Conservation (phyloP, 352 stramenopile species). For the Stephanocyclus meneghinianus region DNA sequence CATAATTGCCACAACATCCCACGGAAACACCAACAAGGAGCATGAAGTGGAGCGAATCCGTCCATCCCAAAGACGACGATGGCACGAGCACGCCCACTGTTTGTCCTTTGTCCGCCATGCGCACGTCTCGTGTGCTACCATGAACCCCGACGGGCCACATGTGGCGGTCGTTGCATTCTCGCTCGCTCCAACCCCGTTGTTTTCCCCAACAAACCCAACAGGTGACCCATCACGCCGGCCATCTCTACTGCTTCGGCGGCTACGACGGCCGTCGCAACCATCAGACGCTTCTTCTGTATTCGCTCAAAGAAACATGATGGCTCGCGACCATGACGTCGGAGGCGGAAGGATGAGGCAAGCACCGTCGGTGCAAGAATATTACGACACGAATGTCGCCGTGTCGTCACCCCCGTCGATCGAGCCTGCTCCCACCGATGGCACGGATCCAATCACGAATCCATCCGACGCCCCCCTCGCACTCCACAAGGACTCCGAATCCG, state of each 20-base stretch:
- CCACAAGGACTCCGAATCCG: slow-evolving; percentile 3
- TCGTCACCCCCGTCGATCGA: too few species aligned
- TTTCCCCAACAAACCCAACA: background rate
- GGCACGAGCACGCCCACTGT: slow-evolving; percentile 30
- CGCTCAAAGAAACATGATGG: slow-evolving; percentile 71
- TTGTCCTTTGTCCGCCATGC: background rate
- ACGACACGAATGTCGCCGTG: too few species aligned
- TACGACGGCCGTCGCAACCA: slow-evolving; percentile 94
- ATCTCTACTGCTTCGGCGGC: slow-evolving; percentile 88
- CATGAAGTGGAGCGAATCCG: slow-evolving; percentile 23
- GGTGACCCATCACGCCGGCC: slow-evolving; percentile 48
- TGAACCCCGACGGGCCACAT: too few species aligned
- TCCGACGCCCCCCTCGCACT: too few species aligned
- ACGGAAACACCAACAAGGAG: too few species aligned
- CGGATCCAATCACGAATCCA: too few species aligned
- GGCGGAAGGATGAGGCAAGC: too few species aligned
- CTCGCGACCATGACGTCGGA: slow-evolving; percentile 15
- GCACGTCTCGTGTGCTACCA: background rate
- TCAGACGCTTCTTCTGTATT: slow-evolving; percentile 88
- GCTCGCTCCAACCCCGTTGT: too few species aligned
- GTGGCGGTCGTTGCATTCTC: too few species aligned
- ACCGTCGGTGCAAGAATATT: too few species aligned
- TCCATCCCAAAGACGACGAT: slow-evolving; percentile 6
- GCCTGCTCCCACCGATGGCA: too few species aligned
- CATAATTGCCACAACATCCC: too few species aligned